Evolutionary conservation across 176 grass and related monocot species (phyloP), one percentile per base, ranked within the genome.

Genomic region (Rhynchospora pubera): DNA sequence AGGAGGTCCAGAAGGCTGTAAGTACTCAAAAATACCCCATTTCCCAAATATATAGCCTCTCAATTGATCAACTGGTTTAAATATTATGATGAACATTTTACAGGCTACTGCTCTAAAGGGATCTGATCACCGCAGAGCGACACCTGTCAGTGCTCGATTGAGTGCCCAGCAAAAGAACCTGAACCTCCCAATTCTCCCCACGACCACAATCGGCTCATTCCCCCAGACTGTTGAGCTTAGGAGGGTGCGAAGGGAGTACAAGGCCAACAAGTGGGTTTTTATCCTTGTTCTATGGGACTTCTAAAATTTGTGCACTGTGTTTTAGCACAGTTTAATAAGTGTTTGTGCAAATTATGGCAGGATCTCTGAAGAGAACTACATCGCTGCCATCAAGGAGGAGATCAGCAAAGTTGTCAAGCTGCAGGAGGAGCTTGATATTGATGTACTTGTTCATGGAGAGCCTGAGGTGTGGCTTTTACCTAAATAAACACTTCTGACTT

Each of bases 391-490:
- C 23, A 94, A 91, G 85, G 89, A 97, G 80, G 94, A 97, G 84
- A 97, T 97, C 75, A 94, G 46, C 88, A 97, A 97, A 79, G 94
- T 97, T 89, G 91, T 97, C 60, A 92, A 97, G 82, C 62, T 97
- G 46, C 94, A 97, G 44, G 94, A 97, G 80, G 94, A 89, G 78
- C 89, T 97, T 82, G 94, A 97, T 83, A 97, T 97, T 22, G 94
- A 97, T 79, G 94, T 97, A 2, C 89, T 97, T 73, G 94, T 97
- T 78, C 94, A 97, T 1, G 94, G 94, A 58, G 94, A 97, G 81
- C 94, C 94, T 21, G 94, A 97, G 91, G 94, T 97, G 24, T 87
- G 87, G 32, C 53, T 48, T 77, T 56, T 55, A 56, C 23, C 16
- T 77, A 56, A 77, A 32, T 77, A 53, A 56, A 56, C 21, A 16